These are phyloP conservation scores for Trichoderma simmonsii DNA, from an alignment of 2,329 filamentous ascomycete species.

Conservation along the genomic window DNA sequence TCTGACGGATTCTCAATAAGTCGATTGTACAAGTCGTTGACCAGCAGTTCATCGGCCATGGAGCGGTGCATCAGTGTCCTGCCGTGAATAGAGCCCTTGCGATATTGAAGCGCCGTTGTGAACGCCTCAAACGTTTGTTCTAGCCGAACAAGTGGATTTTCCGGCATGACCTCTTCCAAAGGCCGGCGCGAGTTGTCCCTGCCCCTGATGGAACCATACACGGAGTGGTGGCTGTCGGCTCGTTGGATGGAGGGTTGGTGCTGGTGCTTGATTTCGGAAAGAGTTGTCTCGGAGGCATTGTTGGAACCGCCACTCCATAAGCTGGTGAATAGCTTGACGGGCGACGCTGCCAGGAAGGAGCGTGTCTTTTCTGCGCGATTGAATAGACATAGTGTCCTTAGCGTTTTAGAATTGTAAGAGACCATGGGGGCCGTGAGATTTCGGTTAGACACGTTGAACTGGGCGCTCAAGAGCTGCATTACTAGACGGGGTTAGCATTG, in stretches of 20 bases:
- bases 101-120: conserved; percentile 74
- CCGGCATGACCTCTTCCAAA: conserved; percentile 51
- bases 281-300: conserved; percentile 29
- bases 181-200: conserved; percentile 34
- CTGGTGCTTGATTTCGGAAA: conserved; percentile 37
- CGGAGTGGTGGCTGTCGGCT: conserved; percentile 50
- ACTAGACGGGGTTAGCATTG: conserved; percentile 51
- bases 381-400: conserved; percentile 65
- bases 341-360: conserved; percentile 75
- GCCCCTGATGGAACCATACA: conserved; percentile 54
- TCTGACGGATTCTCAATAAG: conserved; percentile 81
- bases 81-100: conserved; percentile 83
- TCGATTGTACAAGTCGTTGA: conserved; percentile 88
- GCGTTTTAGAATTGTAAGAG: conserved; percentile 72
- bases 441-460: conserved; percentile 66
- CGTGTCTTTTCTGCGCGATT: conserved; percentile 62
- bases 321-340: conserved; percentile 84
- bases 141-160: conserved; percentile 67
- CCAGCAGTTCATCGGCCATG: conserved; percentile 70
- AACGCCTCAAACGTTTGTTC: conserved; percentile 86
- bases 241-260: conserved; percentile 41
- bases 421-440: conserved; percentile 66
- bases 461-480: conserved; percentile 66
- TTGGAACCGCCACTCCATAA: conserved; percentile 64
- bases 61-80: conserved; percentile 68